Evolutionary conservation across 768 basidiomycete genomes (phyloP).

Genomic region (Termitomyces sp.): DNA sequence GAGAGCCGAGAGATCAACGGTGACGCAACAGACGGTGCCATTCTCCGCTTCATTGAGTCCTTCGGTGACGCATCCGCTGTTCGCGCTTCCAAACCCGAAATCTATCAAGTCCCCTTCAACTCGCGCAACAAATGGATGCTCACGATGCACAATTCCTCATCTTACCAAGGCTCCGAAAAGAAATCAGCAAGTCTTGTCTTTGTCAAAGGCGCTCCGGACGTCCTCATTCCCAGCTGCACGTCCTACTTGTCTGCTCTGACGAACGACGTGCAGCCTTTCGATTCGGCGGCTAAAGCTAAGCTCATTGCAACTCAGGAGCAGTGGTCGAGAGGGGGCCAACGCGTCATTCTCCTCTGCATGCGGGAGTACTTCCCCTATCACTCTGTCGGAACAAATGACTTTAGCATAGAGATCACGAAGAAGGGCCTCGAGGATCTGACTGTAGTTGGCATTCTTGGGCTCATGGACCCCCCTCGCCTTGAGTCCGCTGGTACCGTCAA

Average conservation of each 20-base stretch:
- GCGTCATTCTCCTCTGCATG: conserved; percentile 44
- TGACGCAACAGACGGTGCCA: conserved; percentile 50
- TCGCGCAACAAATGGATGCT: conserved; percentile 59
- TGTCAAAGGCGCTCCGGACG: conserved; percentile 58
- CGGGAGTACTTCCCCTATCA: conserved; percentile 19
- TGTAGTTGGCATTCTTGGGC: conserved; percentile 47
- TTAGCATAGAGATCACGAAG: conserved; percentile 32
- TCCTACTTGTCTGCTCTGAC: conserved; percentile 11
- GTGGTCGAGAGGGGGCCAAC: conserved; percentile 45
- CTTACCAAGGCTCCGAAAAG: not conserved
- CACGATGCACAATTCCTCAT: conserved; percentile 26
- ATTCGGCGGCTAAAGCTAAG: conserved; percentile 14
- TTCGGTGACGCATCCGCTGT: conserved; percentile 17
- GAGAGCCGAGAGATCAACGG: conserved; percentile 32
- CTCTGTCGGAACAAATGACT: conserved; percentile 16
- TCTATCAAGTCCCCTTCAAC: conserved; percentile 37
- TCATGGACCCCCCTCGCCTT: conserved; percentile 50
- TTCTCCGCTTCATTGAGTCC: conserved; percentile 42
- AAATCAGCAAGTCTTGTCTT: conserved; percentile 27
- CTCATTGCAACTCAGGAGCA: conserved; percentile 26
- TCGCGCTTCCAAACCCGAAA: conserved; percentile 16
- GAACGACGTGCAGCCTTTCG: conserved; percentile 24
- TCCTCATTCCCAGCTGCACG: conserved; percentile 37
- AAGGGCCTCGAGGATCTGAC: conserved; percentile 32
- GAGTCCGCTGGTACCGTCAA: conserved; percentile 43